phyloP scores from a whole-genome alignment of 306 rosid species.

The Quercus variabilis region DNA sequence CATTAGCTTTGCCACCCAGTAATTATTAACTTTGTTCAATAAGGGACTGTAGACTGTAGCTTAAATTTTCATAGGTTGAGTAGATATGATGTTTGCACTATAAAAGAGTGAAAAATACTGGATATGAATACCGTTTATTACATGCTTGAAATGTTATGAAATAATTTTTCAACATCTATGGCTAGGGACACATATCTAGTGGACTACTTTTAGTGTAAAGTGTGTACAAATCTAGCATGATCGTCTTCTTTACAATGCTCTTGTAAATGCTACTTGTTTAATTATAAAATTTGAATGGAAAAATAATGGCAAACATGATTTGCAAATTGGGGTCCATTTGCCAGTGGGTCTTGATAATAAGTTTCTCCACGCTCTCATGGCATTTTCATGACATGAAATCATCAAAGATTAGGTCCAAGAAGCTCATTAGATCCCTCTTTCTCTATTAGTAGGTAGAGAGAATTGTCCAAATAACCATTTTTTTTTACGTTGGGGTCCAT shows the following conservation, averaged over 20 bases:
- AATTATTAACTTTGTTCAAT: not conserved
- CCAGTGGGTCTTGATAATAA: too few species aligned
- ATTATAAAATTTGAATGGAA: not conserved
- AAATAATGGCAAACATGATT: not conserved
- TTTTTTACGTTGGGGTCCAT: too few species aligned
- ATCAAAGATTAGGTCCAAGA: too few species aligned
- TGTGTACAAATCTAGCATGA: not conserved
- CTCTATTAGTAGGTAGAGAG: too few species aligned
- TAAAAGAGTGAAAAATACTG: not conserved
- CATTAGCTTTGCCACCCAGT: not conserved
- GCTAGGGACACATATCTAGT: not conserved
- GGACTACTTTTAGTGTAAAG: not conserved
- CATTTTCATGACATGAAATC: too few species aligned
- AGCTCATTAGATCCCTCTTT: too few species aligned
- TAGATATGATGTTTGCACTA: not conserved
- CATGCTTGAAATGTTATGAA: not conserved
- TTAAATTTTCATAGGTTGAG: not conserved
- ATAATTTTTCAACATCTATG: not conserved
- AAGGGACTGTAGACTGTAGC: not conserved
- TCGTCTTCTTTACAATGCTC: not conserved
- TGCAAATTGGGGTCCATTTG: not conserved
- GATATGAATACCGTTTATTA: not conserved
- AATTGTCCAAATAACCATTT: too few species aligned
- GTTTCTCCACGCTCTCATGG: too few species aligned
- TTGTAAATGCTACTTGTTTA: not conserved